Conservation (phyloP, 192 early-diverging fungal species). For the Geranomyces michiganensis region DNA sequence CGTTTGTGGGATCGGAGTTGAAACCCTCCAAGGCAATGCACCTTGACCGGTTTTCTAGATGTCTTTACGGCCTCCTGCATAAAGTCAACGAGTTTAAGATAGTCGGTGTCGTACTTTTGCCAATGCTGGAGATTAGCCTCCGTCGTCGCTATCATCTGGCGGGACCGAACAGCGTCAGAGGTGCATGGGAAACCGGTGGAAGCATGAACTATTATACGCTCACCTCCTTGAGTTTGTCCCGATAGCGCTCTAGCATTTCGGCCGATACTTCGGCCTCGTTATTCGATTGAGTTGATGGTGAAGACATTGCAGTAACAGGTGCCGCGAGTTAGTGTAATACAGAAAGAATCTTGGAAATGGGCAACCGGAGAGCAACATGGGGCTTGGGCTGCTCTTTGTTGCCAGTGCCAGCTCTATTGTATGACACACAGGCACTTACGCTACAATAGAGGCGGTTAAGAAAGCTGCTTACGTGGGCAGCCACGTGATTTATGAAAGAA, state of each 20-base stretch:
- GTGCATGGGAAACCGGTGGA: too few species aligned
- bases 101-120: constrained; percentile 62
- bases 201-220: background rate
- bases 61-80: constrained; percentile 52
- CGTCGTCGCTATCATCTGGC: constrained; percentile 36
- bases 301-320: too few species aligned
- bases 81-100: constrained; percentile 52
- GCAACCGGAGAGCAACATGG: too few species aligned
- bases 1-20: constrained; percentile 28
- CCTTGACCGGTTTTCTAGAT: constrained; percentile 58
- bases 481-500: too few species aligned
- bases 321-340: too few species aligned
- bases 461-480: too few species aligned
- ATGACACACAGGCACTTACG: too few species aligned
- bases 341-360: too few species aligned
- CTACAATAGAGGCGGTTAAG: too few species aligned
- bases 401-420: too few species aligned
- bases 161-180: background rate
- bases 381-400: too few species aligned
- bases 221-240: constrained; percentile 7
- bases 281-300: too few species aligned
- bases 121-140: constrained; percentile 51
- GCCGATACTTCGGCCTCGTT: background rate
- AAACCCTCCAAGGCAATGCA: constrained; percentile 32
- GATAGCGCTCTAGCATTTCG: constrained; percentile 6